A percentile compares a stretch with the other conserved stretches of the same genome.
phyloP scores from a whole-genome alignment of 2,329 filamentous ascomycete genomes.

The Paramyrothecium roridum region DNA sequence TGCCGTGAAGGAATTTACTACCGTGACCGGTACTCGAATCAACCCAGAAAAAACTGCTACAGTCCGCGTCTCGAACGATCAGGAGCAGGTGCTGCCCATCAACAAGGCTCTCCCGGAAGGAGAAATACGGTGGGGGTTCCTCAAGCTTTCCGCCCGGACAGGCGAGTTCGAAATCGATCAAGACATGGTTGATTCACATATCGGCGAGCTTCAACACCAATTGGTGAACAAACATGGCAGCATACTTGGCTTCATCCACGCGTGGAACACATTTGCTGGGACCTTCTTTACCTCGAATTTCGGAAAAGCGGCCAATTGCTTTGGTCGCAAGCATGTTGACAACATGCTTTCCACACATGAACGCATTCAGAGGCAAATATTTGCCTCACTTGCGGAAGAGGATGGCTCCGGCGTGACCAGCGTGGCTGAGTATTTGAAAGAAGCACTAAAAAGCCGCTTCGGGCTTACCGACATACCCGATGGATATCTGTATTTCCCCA shows the following conservation, averaged over 20 bases:
- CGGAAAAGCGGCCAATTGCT: slow-evolving; percentile 48
- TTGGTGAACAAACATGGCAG: slow-evolving; percentile 50
- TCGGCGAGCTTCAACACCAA: slow-evolving; percentile 56
- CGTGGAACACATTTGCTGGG: slow-evolving; percentile 50
- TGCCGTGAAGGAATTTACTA: slow-evolving; percentile 51
- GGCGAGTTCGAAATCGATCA: slow-evolving; percentile 60
- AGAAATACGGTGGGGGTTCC: slow-evolving; percentile 51
- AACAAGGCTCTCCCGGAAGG: slow-evolving; percentile 40
- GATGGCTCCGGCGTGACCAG: slow-evolving; percentile 24
- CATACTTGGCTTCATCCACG: slow-evolving; percentile 40
- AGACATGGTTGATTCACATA: slow-evolving; percentile 54
- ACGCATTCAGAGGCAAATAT: slow-evolving; percentile 45
- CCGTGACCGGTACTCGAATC: slow-evolving; percentile 53
- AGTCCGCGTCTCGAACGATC: slow-evolving; percentile 33
- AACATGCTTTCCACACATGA: slow-evolving; percentile 47
- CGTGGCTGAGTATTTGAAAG: slow-evolving; percentile 54
- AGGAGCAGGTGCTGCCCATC: slow-evolving; percentile 11
- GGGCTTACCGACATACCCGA: slow-evolving; percentile 37
- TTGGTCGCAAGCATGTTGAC: slow-evolving; percentile 48
- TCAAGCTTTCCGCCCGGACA: slow-evolving; percentile 48
- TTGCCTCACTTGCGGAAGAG: slow-evolving; percentile 28
- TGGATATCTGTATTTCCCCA: slow-evolving; percentile 44
- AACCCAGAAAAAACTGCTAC: slow-evolving; percentile 50
- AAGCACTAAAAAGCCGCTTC: slow-evolving; percentile 50
- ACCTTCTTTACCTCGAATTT: slow-evolving; percentile 53